phyloP scores from a whole-genome alignment of 2,329 filamentous ascomycete genomes.

The Anthostomella pinea region DNA sequence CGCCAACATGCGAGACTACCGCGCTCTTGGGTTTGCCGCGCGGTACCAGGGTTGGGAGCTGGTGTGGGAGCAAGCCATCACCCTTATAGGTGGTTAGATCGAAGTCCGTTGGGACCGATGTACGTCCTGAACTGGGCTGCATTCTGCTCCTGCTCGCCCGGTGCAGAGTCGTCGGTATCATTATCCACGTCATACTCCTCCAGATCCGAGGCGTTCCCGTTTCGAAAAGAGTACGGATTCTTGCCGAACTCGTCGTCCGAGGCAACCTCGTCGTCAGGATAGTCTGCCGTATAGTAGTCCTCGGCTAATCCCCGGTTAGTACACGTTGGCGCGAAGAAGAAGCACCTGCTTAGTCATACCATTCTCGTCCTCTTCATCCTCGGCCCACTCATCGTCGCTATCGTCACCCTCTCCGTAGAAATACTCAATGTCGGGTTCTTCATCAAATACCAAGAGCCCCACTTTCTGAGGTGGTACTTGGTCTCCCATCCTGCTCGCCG shows the following conservation, averaged over 20 bases:
- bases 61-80: too few relatives aligned
- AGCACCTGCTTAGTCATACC: constrained; percentile 39
- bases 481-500: constrained; percentile 47
- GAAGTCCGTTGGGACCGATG: constrained; percentile 37
- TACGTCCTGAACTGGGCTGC: constrained; percentile 31
- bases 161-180: constrained; percentile 32
- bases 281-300: constrained; percentile 76
- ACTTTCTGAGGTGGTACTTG: constrained; percentile 49
- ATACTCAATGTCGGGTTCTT: constrained; percentile 55
- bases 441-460: constrained; percentile 55
- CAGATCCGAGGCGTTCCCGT: constrained; percentile 51
- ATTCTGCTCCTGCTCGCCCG: constrained; percentile 30
- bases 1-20: constrained; percentile 1
- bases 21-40: constrained; percentile 12
- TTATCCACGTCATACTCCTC: constrained; percentile 50
- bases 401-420: constrained; percentile 63
- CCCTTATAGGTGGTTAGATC: constrained; percentile 27
- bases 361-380: constrained; percentile 65
- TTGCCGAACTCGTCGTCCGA: constrained; percentile 64
- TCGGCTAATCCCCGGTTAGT: constrained; percentile 50
- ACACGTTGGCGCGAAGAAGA: not conserved
- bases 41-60: constrained; percentile 12
- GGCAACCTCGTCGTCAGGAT: constrained; percentile 75
- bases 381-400: constrained; percentile 54
- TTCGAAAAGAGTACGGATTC: constrained; percentile 54